Percentiles rank a stretch among this genome's conserved stretches.
Evolutionary conservation across 106 monocot species (phyloP).

Genomic region (Dendrobium nobile): DNA sequence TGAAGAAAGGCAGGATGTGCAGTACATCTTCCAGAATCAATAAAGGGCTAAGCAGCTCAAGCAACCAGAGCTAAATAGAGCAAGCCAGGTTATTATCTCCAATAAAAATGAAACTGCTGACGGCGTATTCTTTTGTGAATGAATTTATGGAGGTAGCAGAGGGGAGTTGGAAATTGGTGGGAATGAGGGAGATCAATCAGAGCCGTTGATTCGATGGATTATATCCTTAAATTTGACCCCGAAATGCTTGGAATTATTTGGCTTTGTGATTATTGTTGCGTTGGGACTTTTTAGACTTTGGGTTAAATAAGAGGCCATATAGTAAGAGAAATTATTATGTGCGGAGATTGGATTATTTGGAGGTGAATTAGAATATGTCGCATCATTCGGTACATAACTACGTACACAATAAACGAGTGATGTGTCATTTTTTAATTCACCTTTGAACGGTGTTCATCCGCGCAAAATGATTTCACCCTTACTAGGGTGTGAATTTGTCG

Average conservation of each 20-base stretch:
- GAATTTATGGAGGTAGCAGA: slow-evolving; percentile 9
- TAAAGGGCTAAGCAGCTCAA: background rate
- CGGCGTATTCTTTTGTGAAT: background rate
- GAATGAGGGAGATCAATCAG: background rate
- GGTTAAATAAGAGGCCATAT: no score
- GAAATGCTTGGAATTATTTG: background rate
- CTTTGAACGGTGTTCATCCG: no score
- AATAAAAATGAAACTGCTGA: background rate
- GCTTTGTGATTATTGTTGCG: no score
- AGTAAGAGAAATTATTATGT: no score
- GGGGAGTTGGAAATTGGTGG: background rate
- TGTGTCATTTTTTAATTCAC: no score
- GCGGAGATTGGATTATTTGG: no score
- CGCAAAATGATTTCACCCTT: no score
- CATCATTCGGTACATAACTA: no score
- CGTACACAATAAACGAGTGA: no score
- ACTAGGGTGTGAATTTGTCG: no score
- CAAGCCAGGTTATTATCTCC: background rate
- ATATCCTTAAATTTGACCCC: background rate
- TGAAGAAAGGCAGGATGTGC: background rate
- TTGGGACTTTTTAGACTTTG: no score
- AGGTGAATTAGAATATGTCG: no score
- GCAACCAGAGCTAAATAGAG: background rate
- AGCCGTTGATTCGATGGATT: background rate
- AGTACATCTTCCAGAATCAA: background rate